Evolutionary conservation across 108 stramenopile species (phyloP), one percentile per base, ranked within the genome.

Genomic region (Cyclotella distinguenda): DNA sequence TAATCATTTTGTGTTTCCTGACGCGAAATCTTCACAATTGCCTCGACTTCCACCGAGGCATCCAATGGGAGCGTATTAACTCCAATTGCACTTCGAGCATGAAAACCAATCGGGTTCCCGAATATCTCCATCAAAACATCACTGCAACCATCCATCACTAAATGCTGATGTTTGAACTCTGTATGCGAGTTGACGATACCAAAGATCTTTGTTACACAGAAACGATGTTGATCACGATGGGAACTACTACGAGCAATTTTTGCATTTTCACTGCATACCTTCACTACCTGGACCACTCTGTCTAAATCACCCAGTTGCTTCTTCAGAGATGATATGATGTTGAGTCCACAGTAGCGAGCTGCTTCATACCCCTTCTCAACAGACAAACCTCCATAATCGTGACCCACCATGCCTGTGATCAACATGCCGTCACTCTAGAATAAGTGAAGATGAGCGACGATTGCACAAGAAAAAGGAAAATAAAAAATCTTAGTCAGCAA

Each of bases 291-390:
- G 59, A 85, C 85, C 27, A 93, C 85, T 34, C 84, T 78, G 75
- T 93, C 92, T 56, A 93, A 74, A 76, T 93, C 87, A 2, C 88
- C 88, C 27, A 93, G 70, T 60, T 90, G 79, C 18, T 76, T 69
- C 53, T 91, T 87, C 31, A 96, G 66, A 4, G 95, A 95, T 21
- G 80, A 59, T 58, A 96, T 60, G 36, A 97, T 85, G 65, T 93
- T 94, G 33, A 97, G 72, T 8, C 84, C 95, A 60, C 83, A 86
- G 8, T 72, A 64, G 40, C 90, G 73, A 15, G 97, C 97, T 19
- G 95, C 95, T 50, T 91, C 78, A 54, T 94, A 91, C 9, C 87
- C 97, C 62, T 95, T 79, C 38, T 95, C 89, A 0, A 86, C 72
- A 26, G 68, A 83, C 54, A 69, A 30, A 18, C 82, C 88, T 7